Base-by-base conservation (phyloP, 495 filamentous ascomycete species). In the Stereocaulon alpinum region DNA sequence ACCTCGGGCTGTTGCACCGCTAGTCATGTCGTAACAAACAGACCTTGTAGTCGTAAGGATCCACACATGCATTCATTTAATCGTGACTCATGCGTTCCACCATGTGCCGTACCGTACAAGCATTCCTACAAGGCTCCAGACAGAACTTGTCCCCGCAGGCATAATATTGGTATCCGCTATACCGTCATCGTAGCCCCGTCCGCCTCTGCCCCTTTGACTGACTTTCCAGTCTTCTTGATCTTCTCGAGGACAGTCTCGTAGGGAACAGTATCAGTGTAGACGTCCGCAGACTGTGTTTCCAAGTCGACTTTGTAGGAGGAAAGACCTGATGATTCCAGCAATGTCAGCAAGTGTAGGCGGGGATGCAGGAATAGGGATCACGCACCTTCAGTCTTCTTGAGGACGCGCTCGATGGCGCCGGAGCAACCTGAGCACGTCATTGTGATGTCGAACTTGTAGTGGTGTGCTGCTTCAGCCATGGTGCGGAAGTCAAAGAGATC, bases 221-320 rank as follows among this genome's bases (percentile, higher is more conserved):
- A 83, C 82, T 97, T 98, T 34, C 91, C 91, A 3, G 93, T 96
- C 82, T 96, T 97, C 80, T 85, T 84, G 68, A 98, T 96, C 59
- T 83, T 91, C 67, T 82, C 80, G 54, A 95, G 80, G 47, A 98
- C 89, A 27, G 82, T 88, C 55, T 89, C 82, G 72, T 91, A 95
- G 42, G 77, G 71, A 42, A 95, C 74, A 0, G 76, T 71, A 40
- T 85, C 82, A 45, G 91, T 80, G 55, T 83, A 74, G 49, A 96
- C 79, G 45, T 77, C 77, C 44, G 89, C 93, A 18, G 79, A 87
- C 69, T 97, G 88, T 14, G 77, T 80, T 14, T 93, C 87, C 61
- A 96, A 88, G 53, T 81, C 90, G 62, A 97, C 89, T 30, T 90
- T 81, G 80, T 85, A 95, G 58, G 79, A 82, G 66, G 91, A 86